Percentiles rank a stretch among this genome's conserved stretches.
phyloP scores from a whole-genome alignment of 2,329 filamentous ascomycete species.

The Colletotrichum gigasporum region DNA sequence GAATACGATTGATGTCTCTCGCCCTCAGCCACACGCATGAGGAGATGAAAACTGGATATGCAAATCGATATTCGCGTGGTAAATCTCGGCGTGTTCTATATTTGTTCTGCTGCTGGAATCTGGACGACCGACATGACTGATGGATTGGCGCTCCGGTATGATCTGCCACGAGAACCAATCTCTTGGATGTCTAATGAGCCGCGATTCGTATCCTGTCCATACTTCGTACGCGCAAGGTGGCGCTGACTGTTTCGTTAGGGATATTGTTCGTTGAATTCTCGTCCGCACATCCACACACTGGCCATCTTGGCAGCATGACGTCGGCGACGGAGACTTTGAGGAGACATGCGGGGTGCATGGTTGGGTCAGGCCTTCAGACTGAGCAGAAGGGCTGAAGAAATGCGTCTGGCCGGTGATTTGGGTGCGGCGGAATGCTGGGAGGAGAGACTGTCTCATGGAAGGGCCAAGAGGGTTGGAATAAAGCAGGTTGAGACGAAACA shows the following conservation, averaged over 20 bases:
- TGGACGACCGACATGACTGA: neutral
- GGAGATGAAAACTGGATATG: conserved; percentile 29
- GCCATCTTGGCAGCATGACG: conserved; percentile 21
- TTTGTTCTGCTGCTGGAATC: conserved; percentile 14
- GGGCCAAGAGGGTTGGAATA: conserved; percentile 11
- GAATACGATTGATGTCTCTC: neutral
- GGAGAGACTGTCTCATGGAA: conserved; percentile 14
- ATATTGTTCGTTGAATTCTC: neutral
- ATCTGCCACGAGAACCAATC: conserved; percentile 17
- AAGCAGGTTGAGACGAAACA: conserved; percentile 28
- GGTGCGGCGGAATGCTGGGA: neutral
- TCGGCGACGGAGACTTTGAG: conserved; percentile 14
- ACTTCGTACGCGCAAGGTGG: neutral
- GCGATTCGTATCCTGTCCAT: too few species aligned
- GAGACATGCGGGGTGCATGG: conserved; percentile 29
- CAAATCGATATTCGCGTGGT: conserved; percentile 15
- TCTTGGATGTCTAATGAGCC: neutral
- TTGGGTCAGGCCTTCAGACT: conserved; percentile 17
- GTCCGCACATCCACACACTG: neutral
- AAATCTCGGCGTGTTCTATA: conserved; percentile 28
- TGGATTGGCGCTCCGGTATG: conserved; percentile 11
- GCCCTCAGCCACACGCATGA: conserved; percentile 19
- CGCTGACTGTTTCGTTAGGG: neutral
- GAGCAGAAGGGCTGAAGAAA: neutral
- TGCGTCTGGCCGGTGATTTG: neutral